A percentile compares a stretch with the other conserved stretches of the same genome.
Evolutionary conservation across 2,329 filamentous ascomycete genomes (phyloP).

Genomic region (Xylariaceae sp.): DNA sequence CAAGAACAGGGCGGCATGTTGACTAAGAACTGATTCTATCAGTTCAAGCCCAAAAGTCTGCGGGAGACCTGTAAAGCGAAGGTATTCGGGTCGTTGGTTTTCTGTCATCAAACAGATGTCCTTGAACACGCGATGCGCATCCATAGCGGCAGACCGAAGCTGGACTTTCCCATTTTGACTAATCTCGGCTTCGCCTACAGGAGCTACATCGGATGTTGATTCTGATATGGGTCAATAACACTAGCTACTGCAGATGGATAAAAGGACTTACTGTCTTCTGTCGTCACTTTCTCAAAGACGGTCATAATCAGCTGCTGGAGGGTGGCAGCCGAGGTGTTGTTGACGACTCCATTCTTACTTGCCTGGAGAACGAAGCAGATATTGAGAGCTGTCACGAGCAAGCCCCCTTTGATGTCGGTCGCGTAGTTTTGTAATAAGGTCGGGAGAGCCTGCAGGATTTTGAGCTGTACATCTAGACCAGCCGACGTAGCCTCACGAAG

Average conservation of each 20-base stretch:
- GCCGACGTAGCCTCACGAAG: conserved; percentile 80
- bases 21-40: conserved; percentile 84
- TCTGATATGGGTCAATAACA: conserved; percentile 28
- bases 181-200: conserved; percentile 63
- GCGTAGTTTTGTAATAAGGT: conserved; percentile 89
- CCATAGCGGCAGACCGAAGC: conserved; percentile 72
- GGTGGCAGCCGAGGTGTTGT: conserved; percentile 94
- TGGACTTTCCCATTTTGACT: conserved; percentile 58
- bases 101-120: conserved; percentile 87
- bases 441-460: conserved; percentile 88
- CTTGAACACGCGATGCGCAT: conserved; percentile 83
- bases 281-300: conserved; percentile 85
- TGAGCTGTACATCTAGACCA: conserved; percentile 85
- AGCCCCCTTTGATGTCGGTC: conserved; percentile 71
- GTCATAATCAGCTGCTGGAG: conserved; percentile 89
- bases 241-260: background rate
- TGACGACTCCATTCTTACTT: conserved; percentile 89
- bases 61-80: conserved; percentile 73
- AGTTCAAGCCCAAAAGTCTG: conserved; percentile 85
- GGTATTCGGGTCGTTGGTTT: conserved; percentile 75
- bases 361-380: conserved; percentile 89
- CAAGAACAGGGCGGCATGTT: conserved; percentile 76
- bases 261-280: conserved; percentile 67
- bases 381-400: conserved; percentile 78
- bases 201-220: conserved; percentile 47